Percentiles rank a stretch among this genome's conserved stretches.
These are phyloP conservation scores for Ogataea ganodermae DNA, from an alignment of 805 yeast genomes.

Conservation along the genomic window DNA sequence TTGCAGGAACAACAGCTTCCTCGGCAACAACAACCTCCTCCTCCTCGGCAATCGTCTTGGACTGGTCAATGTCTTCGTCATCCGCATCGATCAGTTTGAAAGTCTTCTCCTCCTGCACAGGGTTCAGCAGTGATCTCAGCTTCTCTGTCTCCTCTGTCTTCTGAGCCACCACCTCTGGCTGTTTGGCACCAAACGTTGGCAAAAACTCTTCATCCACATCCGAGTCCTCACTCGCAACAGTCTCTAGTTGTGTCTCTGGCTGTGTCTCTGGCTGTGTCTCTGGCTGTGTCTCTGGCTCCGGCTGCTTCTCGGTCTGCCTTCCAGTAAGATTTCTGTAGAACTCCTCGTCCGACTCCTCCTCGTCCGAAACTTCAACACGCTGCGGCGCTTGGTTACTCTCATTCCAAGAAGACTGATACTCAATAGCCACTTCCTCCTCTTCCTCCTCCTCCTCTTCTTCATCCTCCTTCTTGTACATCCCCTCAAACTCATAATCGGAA, in stretches of 20 bases:
- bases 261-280: slow-evolving; percentile 4
- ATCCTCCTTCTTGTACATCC: slow-evolving; percentile 19
- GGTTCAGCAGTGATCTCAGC: slow-evolving; percentile 60
- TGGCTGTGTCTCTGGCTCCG: slow-evolving; percentile 7
- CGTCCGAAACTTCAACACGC: slow-evolving; percentile 13
- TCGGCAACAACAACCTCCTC: slow-evolving; percentile 19
- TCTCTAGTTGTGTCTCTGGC: background rate
- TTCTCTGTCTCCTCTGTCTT: slow-evolving; percentile 54
- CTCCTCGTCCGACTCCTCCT: slow-evolving; percentile 29
- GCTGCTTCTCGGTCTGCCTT: slow-evolving; percentile 4
- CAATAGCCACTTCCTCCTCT: slow-evolving; percentile 26
- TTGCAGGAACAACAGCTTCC: slow-evolving; percentile 11
- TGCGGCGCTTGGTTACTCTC: background rate
- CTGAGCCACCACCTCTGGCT: slow-evolving; percentile 29
- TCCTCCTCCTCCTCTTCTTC: slow-evolving; percentile 7
- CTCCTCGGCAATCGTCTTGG: slow-evolving; percentile 27
- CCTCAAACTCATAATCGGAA: slow-evolving; percentile 50
- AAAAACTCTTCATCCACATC: slow-evolving; percentile 48
- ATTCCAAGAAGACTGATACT: slow-evolving; percentile 10
- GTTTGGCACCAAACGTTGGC: slow-evolving; percentile 45
- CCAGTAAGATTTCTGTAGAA: slow-evolving; percentile 20
- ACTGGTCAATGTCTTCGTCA: slow-evolving; percentile 51
- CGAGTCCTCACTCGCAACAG: slow-evolving; percentile 7
- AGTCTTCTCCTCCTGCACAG: slow-evolving; percentile 30
- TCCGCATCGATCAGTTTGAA: slow-evolving; percentile 47